These are phyloP conservation scores for Salicornia ramosissima DNA, from an alignment of 148 eudicot genomes.

Conservation along the genomic window DNA sequence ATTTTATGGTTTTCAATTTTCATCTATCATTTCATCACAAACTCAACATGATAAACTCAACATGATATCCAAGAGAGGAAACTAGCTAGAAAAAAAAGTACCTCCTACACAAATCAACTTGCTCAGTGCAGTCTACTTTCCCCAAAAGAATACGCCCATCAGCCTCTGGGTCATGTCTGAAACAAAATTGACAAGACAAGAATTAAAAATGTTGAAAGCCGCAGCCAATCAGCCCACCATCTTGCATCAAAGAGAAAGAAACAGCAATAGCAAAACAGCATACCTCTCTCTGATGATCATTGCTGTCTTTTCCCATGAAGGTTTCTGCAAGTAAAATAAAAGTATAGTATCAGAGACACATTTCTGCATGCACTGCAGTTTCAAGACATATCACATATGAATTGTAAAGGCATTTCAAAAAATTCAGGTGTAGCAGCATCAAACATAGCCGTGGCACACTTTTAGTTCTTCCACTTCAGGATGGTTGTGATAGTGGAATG, in stretches of 20 bases:
- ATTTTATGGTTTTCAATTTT: neutral
- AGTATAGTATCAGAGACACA: neutral
- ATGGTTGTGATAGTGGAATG: neutral
- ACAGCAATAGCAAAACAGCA: conserved; percentile 4
- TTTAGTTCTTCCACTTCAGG: neutral
- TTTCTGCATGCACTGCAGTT: neutral
- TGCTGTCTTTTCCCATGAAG: conserved; percentile 96
- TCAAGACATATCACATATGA: neutral
- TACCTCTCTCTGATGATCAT: conserved; percentile 73
- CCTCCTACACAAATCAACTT: conserved; percentile 83
- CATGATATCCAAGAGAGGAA: neutral
- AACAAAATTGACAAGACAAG: conserved; percentile 21
- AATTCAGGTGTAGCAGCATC: neutral
- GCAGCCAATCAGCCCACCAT: neutral
- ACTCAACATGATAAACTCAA: neutral
- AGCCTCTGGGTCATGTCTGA: conserved; percentile 78
- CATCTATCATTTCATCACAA: neutral
- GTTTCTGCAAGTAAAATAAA: conserved; percentile 57
- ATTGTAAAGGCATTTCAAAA: neutral
- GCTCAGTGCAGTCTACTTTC: conserved; percentile 90
- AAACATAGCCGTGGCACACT: neutral
- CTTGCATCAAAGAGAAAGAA: neutral
- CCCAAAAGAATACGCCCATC: conserved; percentile 95
- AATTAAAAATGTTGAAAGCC: neutral
- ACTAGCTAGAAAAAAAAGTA: conserved; percentile 22